Evolutionary conservation across 257 asterid species (phyloP).

Genomic region (Sherardia arvensis): DNA sequence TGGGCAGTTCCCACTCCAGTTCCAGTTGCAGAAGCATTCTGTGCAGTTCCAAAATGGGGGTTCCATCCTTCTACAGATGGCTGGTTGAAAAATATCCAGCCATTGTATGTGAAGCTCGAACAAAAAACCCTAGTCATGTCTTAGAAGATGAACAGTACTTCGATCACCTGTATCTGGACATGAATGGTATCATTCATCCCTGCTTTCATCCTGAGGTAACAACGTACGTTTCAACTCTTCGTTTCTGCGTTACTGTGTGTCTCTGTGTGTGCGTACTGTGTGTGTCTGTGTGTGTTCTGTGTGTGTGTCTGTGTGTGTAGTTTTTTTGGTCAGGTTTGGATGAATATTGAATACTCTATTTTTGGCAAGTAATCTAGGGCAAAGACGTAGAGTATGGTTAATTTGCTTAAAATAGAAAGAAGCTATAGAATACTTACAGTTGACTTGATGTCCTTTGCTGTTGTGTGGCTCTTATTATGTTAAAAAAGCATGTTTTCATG

Average conservation of each 20-base stretch:
- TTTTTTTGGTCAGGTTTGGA: neutral
- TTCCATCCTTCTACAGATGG: slow-evolving; percentile 15
- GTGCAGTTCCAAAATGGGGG: neutral
- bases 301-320: neutral
- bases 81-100: slow-evolving; percentile 12
- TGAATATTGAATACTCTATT: neutral
- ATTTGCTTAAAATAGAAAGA: neutral
- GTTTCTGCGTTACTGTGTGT: neutral
- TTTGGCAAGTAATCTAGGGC: neutral
- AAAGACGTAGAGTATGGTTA: neutral
- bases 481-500: too few species aligned
- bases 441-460: too few species aligned
- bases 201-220: slow-evolving; percentile 16
- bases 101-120: neutral
- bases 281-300: neutral
- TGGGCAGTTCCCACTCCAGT: too few species aligned
- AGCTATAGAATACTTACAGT: neutral
- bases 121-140: neutral
- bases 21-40: neutral
- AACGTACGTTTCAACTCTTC: neutral
- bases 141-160: neutral
- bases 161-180: slow-evolving; percentile 16
- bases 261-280: too few species aligned
- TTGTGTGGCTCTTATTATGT: too few species aligned
- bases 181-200: slow-evolving; percentile 22